Base-by-base conservation (phyloP, 768 basidiomycete species). In the Rhodocollybia butyracea region DNA sequence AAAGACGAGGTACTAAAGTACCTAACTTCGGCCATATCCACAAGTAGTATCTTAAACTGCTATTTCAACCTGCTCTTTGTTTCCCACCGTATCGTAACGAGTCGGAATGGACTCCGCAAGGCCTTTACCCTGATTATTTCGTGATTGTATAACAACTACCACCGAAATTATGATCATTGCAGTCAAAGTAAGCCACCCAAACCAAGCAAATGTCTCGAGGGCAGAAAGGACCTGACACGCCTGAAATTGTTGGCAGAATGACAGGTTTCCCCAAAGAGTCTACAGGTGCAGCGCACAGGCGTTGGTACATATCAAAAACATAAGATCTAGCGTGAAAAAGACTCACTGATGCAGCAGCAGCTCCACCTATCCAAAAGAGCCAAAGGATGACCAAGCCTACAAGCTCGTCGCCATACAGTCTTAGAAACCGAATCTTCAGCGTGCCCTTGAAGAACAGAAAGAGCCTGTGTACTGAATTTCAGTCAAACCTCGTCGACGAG, bases 321-420 rank as follows among this genome's bases (percentile, higher is more conserved):
- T 17, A n/a, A 30, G 13, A 24, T 12, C 30, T 24, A 30, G n/a
- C n/a, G n/a, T n/a, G n/a, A n/a, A 47, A 15, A 51, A 3, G 43
- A 74, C 86, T 57, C 64, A 89, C 89, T 0, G 83, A 83, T 0
- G 88, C 80, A 36, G 85, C 70, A 12, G 76, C 81, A n/a, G 84
- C 81, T 17, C 89, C 89, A 22, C 85, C 74, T 5, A 91, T 75
- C 86, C 86, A 90, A 63, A 91, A 80, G 31, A 88, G 56, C 79
- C 85, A 90, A 38, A 91, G 73, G n/a, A 85, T 50, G 24, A 73
- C 73, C 10, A 91, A 78, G 0, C 81, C 84, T 6, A 83, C 66
- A 12, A 85, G 72, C 64, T 89, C 89, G 48, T 19, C 71, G 78
- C 5, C 73, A 69, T 69, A 88, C 88, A 8, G 76, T 80, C 42